A percentile compares a stretch with the other conserved stretches of the same genome.
Evolutionary conservation across 2,329 filamentous ascomycete species (phyloP).

Genomic region (Aspergillus udagawae): DNA sequence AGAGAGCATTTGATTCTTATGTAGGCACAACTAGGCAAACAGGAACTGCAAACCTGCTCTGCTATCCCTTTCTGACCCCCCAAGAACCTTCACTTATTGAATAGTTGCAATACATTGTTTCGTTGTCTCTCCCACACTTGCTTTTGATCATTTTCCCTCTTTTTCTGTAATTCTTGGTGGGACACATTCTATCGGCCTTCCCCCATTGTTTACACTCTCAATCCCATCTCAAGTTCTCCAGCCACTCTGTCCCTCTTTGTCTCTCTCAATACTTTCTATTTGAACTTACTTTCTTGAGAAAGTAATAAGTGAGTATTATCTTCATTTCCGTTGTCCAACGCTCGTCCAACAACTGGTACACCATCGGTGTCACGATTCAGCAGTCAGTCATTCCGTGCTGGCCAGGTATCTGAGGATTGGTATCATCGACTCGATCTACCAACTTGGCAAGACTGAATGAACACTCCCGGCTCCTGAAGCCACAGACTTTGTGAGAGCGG

Average conservation of each 20-base stretch:
- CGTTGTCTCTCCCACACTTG: neutral
- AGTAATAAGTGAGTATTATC: neutral
- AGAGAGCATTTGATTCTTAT: neutral
- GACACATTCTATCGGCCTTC: neutral
- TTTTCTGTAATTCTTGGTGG: neutral
- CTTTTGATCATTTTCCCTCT: neutral
- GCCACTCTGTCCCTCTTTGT: conserved; percentile 2
- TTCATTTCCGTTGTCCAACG: neutral
- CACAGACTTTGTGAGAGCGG: neutral
- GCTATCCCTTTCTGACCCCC: neutral
- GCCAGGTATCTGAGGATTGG: neutral
- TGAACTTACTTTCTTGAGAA: neutral
- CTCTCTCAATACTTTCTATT: conserved; percentile 1
- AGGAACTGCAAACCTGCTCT: neutral
- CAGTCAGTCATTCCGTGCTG: neutral
- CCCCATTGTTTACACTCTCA: neutral
- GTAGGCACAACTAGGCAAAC: neutral
- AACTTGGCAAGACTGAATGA: neutral
- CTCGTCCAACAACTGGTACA: neutral
- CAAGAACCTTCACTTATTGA: neutral
- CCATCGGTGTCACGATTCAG: neutral
- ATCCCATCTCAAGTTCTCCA: neutral
- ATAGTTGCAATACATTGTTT: neutral
- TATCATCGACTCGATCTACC: neutral
- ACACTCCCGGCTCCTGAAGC: neutral